Evolutionary conservation across 1,139 yeast genomes (phyloP), one percentile per base, ranked within the genome.

Genomic region (Zygoascus sp.): DNA sequence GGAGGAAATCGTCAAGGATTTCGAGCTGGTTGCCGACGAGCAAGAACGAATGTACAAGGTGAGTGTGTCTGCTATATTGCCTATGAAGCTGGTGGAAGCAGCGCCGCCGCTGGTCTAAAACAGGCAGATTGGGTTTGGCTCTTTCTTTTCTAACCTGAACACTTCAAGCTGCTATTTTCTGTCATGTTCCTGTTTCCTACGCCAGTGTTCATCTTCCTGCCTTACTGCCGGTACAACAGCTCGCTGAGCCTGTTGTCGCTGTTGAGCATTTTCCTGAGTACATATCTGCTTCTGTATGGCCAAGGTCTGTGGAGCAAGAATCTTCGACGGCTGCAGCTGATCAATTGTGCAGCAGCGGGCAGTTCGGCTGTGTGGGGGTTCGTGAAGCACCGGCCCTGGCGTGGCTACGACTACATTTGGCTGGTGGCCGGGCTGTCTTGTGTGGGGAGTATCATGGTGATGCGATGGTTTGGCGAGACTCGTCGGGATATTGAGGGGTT

Each of bases 391-490:
- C 41, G 45, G 15, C 65, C 66, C 2, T 60, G 64, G 61, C 37
- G 45, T 19, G 57, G 61, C 11, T 58, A 56, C 35, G 69, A 65
- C 48, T 56, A 53, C 30, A 49, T 66, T 25, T 66, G 70, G 70
- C 42, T 52, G 10, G 41, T 64, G 25, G 68, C 70, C 1, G 27
- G 51, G 7, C 42, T 59, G 4, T 53, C 64, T 1, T 55, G 64
- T 9, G 22, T 56, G 13, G 51, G 64, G 0, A 47, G 60, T 3
- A 3, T 53, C 13, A 35, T 62, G 20, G 51, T 64, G 9, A 50
- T 56, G 30, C 48, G 50, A 30, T 66, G 67, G 68, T 50, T 61
- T 23, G 37, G 42, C 9, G 60, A 66, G 42, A 57, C 64, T 0
- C 46, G 53, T 6, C 32, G 11, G 2, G 63, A 58, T 20, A 49